Conservation (phyloP, 805 yeast species). For the Metschnikowia amazonensis region DNA sequence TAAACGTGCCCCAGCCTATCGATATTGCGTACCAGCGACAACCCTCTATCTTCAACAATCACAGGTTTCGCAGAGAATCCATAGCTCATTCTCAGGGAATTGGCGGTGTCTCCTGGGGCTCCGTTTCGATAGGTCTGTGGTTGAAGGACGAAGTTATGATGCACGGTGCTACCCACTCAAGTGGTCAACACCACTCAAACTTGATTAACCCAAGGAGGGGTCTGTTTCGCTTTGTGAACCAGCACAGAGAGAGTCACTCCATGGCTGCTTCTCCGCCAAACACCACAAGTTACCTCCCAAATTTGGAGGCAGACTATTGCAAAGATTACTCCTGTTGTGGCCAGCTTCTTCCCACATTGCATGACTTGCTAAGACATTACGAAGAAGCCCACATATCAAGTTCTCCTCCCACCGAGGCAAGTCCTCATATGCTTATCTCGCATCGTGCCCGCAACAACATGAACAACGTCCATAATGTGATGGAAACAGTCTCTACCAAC, state of each 20-base stretch:
- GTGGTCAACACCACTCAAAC: slow-evolving; percentile 18
- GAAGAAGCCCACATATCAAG: slow-evolving; percentile 88
- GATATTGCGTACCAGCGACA: slow-evolving; percentile 43
- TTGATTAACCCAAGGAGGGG: slow-evolving; percentile 37
- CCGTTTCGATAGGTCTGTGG: slow-evolving; percentile 93
- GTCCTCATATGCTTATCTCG: slow-evolving; percentile 28
- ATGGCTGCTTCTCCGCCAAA: slow-evolving; percentile 57
- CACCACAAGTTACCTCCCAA: slow-evolving; percentile 79
- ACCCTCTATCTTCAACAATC: slow-evolving; percentile 37
- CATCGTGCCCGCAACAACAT: slow-evolving; percentile 32
- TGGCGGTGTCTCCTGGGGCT: slow-evolving; percentile 98
- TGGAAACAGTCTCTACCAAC: slow-evolving; percentile 89
- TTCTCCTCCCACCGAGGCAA: slow-evolving; percentile 42
- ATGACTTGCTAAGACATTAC: slow-evolving; percentile 88
- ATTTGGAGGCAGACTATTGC: slow-evolving; percentile 92
- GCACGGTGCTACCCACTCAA: slow-evolving; percentile 24
- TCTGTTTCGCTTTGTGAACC: slow-evolving; percentile 28
- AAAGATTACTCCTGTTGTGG: slow-evolving; percentile 97
- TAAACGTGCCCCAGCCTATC: slow-evolving; percentile 39
- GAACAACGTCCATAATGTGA: slow-evolving; percentile 51
- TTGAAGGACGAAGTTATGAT: slow-evolving; percentile 86
- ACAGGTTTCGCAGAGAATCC: slow-evolving; percentile 72
- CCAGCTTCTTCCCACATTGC: slow-evolving; percentile 83
- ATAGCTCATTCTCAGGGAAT: slow-evolving; percentile 96
- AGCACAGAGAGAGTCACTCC: slow-evolving; percentile 15